Evolutionary conservation across 2,329 filamentous ascomycete species (phyloP).

Genomic region (Colletotrichum sp.): DNA sequence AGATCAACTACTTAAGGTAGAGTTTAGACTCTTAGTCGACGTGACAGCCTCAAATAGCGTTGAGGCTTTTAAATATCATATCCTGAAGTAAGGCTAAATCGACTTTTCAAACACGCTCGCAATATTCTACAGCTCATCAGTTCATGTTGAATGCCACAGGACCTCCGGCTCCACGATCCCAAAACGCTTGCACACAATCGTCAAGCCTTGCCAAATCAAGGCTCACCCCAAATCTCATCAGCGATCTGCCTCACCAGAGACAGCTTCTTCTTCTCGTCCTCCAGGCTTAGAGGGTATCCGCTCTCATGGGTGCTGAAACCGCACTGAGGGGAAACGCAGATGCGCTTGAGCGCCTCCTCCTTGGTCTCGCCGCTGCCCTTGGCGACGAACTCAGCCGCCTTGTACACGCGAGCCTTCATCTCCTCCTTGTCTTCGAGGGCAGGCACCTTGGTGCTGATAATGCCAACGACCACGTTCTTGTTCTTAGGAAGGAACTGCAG

Average conservation of each 20-base stretch:
- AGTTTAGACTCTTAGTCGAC: fast-evolving
- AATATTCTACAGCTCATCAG: background rate
- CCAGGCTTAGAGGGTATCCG: slow-evolving; percentile 71
- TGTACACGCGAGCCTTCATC: slow-evolving; percentile 63
- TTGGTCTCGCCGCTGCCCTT: slow-evolving; percentile 68
- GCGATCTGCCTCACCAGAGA: slow-evolving; percentile 74
- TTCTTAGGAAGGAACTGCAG: slow-evolving; percentile 63
- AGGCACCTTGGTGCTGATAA: slow-evolving; percentile 68
- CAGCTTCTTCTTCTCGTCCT: slow-evolving; percentile 78
- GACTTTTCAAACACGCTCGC: background rate
- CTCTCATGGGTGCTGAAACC: slow-evolving; percentile 77
- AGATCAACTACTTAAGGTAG: background rate
- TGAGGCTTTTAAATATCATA: background rate
- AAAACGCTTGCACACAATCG: too few species aligned
- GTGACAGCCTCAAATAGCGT: background rate
- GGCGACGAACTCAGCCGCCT: slow-evolving; percentile 72
- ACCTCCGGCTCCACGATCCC: background rate
- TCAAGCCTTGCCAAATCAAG: slow-evolving; percentile 13
- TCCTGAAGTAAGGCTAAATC: background rate
- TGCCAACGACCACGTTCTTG: slow-evolving; percentile 69
- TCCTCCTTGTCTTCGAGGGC: slow-evolving; percentile 68
- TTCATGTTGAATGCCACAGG: background rate
- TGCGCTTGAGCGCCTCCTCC: slow-evolving; percentile 71
- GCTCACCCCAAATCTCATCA: slow-evolving; percentile 69
- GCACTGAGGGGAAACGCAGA: slow-evolving; percentile 75